phyloP scores from a whole-genome alignment of 2,329 filamentous ascomycete species.

The Cladosporium sp. region DNA sequence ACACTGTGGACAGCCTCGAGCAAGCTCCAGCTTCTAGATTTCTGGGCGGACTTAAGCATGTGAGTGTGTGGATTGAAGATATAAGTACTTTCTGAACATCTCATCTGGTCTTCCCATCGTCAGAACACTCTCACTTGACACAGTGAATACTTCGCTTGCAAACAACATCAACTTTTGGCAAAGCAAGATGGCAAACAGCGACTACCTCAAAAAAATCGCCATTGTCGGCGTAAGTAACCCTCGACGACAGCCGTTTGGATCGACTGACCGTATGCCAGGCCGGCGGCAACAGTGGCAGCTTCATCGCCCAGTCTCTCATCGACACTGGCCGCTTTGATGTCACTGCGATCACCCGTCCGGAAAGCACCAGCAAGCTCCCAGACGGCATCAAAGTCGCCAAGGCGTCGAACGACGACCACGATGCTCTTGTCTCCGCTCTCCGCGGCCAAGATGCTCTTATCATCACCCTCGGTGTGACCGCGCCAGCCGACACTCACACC shows the following conservation, averaged over 20 bases:
- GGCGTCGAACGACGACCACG: slow-evolving; percentile 47
- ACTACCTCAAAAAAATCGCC: slow-evolving; percentile 35
- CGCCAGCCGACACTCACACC: slow-evolving; percentile 27
- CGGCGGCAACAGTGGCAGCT: slow-evolving; percentile 37
- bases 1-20: too few relatives aligned
- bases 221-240: slow-evolving; percentile 34
- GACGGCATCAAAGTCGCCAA: slow-evolving; percentile 35
- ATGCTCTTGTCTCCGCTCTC: slow-evolving; percentile 32
- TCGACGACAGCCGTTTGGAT: background rate
- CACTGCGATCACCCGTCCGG: slow-evolving; percentile 47
- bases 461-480: slow-evolving; percentile 35
- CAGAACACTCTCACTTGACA: too few relatives aligned
- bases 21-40: too few relatives aligned
- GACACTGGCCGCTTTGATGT: slow-evolving; percentile 45
- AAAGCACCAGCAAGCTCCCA: slow-evolving; percentile 40
- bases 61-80: too few relatives aligned
- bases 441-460: slow-evolving; percentile 36
- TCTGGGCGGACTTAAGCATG: too few relatives aligned
- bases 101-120: too few relatives aligned
- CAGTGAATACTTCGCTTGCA: too few relatives aligned
- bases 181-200: slow-evolving; percentile 7
- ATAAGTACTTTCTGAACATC: too few relatives aligned
- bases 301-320: slow-evolving; percentile 38
- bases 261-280: slow-evolving; percentile 19
- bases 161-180: too few relatives aligned